Percentiles rank a stretch among this genome's conserved stretches.
These are phyloP conservation scores for Zygosaccharomyces gambellarensis DNA, from an alignment of 805 yeast genomes.

Conservation along the genomic window DNA sequence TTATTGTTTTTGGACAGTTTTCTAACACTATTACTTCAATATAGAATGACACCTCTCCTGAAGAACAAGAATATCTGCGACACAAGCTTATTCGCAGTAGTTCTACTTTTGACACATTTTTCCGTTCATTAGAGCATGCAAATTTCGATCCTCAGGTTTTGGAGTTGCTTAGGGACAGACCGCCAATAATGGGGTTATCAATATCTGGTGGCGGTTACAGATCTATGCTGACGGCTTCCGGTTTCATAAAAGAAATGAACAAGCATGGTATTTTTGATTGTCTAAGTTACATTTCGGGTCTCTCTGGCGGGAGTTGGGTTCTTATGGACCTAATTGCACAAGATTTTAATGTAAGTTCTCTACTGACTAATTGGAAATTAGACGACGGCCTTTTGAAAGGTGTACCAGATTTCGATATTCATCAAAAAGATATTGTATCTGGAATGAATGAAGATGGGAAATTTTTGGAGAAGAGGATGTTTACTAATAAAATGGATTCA, in stretches of 20 bases:
- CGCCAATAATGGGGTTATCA: constrained; percentile 37
- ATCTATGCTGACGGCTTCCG: constrained; percentile 36
- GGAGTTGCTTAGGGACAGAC: constrained; percentile 14
- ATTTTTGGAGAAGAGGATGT: neutral
- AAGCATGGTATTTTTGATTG: constrained; percentile 47
- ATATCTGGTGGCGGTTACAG: constrained; percentile 37
- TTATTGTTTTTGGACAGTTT: neutral
- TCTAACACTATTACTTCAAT: neutral
- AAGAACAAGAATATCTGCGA: constrained; percentile 16
- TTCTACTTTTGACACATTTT: constrained; percentile 27
- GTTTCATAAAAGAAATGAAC: constrained; percentile 29
- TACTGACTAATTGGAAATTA: constrained; percentile 39
- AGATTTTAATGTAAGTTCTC: constrained; percentile 36
- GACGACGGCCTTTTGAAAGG: constrained; percentile 51
- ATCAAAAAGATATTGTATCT: constrained; percentile 24
- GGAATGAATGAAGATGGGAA: constrained; percentile 10
- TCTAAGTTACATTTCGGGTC: constrained; percentile 54
- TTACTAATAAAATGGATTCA: neutral
- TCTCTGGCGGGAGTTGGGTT: constrained; percentile 73
- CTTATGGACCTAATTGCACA: constrained; percentile 45
- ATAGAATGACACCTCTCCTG: constrained; percentile 16
- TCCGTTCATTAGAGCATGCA: constrained; percentile 34
- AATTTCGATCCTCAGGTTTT: constrained; percentile 32
- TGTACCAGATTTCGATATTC: constrained; percentile 47
- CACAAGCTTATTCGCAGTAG: constrained; percentile 34